These are phyloP conservation scores for Botrytis deweyae DNA, from an alignment of 2,329 filamentous ascomycete species.

Conservation along the genomic window DNA sequence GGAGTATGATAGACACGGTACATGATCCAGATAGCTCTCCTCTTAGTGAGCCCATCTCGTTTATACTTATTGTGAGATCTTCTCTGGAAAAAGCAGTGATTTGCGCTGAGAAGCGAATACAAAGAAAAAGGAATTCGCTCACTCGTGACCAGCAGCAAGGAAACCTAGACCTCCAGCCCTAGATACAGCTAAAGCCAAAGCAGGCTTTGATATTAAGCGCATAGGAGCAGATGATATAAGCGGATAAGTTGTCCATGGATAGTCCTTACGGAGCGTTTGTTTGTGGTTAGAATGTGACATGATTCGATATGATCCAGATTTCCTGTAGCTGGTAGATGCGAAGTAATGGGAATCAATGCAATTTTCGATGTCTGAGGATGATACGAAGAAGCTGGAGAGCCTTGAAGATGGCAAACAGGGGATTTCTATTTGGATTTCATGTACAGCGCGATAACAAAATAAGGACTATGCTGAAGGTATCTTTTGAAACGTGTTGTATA, in stretches of 20 bases:
- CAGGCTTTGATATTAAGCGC: conserved; percentile 58
- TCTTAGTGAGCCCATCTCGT: neutral
- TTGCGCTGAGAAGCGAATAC: neutral
- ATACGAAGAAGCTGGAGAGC: conserved; percentile 6
- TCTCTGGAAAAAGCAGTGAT: neutral
- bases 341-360: neutral
- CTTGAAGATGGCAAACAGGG: neutral
- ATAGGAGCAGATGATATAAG: conserved; percentile 66
- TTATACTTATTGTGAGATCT: neutral
- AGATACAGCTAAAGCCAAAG: conserved; percentile 60
- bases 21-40: neutral
- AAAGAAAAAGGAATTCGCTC: conserved; percentile 8
- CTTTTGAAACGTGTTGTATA: neutral
- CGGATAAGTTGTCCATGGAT: conserved; percentile 23
- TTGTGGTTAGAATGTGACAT: conserved; percentile 16
- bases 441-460: neutral
- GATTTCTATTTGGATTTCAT: conserved; percentile 1
- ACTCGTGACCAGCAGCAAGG: conserved; percentile 44
- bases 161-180: conserved; percentile 53
- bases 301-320: neutral
- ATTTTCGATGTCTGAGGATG: neutral
- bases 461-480: neutral
- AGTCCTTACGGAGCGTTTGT: conserved; percentile 21
- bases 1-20: neutral
- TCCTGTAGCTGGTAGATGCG: neutral